Conservation (phyloP, 2,329 filamentous ascomycete species). For the Epichloe baconii region DNA sequence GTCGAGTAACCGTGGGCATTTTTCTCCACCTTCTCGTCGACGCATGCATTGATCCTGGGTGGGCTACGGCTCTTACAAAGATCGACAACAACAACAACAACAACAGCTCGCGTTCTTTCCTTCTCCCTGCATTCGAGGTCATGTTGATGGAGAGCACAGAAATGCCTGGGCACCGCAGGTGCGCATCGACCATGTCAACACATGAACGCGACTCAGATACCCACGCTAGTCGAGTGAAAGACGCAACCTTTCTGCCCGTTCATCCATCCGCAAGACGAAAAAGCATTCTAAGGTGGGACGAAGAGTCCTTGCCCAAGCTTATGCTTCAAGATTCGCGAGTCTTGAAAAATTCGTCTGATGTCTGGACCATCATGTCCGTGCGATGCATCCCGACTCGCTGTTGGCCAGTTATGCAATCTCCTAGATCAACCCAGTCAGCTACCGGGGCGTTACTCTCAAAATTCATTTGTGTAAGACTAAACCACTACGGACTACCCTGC, state of each 20-base stretch:
- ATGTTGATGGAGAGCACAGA: neutral
- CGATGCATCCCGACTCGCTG: neutral
- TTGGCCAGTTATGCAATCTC: neutral
- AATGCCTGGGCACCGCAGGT: neutral
- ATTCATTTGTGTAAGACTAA: neutral
- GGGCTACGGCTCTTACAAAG: neutral
- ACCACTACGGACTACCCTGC: no score
- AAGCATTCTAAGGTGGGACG: no score
- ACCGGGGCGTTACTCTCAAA: neutral
- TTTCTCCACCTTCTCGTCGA: neutral
- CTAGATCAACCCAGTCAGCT: neutral
- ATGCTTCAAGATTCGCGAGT: no score
- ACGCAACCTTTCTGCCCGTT: no score
- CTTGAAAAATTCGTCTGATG: neutral
- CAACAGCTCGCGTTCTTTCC: no score
- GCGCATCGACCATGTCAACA: neutral
- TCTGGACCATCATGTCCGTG: neutral
- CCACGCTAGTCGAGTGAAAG: neutral
- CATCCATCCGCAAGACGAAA: no score
- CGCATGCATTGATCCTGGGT: neutral
- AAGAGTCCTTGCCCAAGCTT: no score
- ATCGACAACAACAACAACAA: neutral
- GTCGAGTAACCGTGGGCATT: neutral
- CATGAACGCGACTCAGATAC: neutral
- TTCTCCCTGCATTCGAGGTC: neutral